These are phyloP conservation scores for Thecaphora frezii DNA, from an alignment of 1,284 basidiomycete species.

Conservation along the genomic window DNA sequence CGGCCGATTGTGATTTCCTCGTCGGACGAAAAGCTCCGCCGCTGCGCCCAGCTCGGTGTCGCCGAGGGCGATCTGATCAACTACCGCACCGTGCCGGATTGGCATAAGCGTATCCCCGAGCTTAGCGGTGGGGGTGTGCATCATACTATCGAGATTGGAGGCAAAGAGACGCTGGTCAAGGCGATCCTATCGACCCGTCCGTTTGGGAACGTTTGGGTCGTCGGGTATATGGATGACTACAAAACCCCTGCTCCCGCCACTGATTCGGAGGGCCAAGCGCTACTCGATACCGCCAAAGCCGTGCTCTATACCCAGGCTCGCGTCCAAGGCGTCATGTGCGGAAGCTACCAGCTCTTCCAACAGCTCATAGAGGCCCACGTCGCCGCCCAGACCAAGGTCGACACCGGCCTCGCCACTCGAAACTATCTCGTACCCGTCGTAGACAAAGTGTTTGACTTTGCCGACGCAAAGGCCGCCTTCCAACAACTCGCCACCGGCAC, in stretches of 20 bases:
- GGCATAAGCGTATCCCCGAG: slow-evolving; percentile 11
- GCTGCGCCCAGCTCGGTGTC: slow-evolving; percentile 18
- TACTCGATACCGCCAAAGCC: slow-evolving; percentile 20
- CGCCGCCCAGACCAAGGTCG: slow-evolving; percentile 6
- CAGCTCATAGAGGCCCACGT: slow-evolving; percentile 22
- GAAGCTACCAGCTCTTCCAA: slow-evolving; percentile 29
- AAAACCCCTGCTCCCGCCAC: slow-evolving; percentile 1
- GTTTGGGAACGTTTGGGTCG: slow-evolving; percentile 22
- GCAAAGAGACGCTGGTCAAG: slow-evolving; percentile 15
- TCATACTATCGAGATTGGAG: slow-evolving; percentile 36
- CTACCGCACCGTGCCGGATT: slow-evolving; percentile 15
- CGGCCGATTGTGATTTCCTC: slow-evolving; percentile 34
- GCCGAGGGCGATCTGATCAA: slow-evolving; percentile 20
- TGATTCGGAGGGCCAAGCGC: background rate
- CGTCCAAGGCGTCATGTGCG: slow-evolving; percentile 30
- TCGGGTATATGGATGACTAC: slow-evolving; percentile 39
- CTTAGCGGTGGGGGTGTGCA: slow-evolving; percentile 21
- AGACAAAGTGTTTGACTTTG: slow-evolving; percentile 19
- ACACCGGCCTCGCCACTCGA: background rate
- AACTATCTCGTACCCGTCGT: slow-evolving; percentile 21
- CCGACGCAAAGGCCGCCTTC: slow-evolving; percentile 26
- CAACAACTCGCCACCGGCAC: slow-evolving; percentile 12
- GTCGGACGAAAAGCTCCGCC: slow-evolving; percentile 17
- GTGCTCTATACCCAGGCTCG: slow-evolving; percentile 23
- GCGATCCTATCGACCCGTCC: slow-evolving; percentile 19